These are phyloP conservation scores for Penicillium waksmanii DNA, from an alignment of 495 filamentous ascomycete genomes.

Conservation along the genomic window DNA sequence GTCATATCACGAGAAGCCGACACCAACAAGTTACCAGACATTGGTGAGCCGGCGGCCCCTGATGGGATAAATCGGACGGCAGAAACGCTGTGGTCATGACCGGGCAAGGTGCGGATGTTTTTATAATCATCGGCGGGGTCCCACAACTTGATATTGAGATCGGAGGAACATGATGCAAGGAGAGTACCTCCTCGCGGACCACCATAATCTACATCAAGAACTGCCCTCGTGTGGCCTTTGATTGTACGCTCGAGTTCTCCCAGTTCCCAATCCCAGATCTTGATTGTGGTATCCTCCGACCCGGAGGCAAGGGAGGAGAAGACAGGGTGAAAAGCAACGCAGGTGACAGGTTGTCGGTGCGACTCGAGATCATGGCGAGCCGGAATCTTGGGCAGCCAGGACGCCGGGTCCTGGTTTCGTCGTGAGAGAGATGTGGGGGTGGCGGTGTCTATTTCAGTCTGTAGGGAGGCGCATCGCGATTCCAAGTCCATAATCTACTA, in stretches of 20 bases:
- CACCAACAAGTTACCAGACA: constrained; percentile 72
- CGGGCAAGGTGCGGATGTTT: constrained; percentile 88
- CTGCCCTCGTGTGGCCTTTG: constrained; percentile 90
- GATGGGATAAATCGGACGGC: constrained; percentile 89
- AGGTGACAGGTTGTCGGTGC: constrained; percentile 80
- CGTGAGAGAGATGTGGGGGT: constrained; percentile 82
- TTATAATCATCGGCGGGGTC: constrained; percentile 94
- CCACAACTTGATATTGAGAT: constrained; percentile 96
- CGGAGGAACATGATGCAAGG: constrained; percentile 86
- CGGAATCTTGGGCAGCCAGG: constrained; percentile 78
- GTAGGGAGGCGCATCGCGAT: constrained; percentile 66
- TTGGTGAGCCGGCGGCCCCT: constrained; percentile 57
- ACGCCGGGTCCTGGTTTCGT: constrained; percentile 79
- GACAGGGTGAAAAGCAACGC: constrained; percentile 91
- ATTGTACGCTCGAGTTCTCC: constrained; percentile 90
- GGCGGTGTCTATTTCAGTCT: constrained; percentile 80
- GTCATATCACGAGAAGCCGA: constrained; percentile 84
- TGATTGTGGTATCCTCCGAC: constrained; percentile 91
- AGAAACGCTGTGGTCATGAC: constrained; percentile 92
- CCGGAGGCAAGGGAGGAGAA: constrained; percentile 92
- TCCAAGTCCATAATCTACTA: constrained; percentile 93
- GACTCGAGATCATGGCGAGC: constrained; percentile 83
- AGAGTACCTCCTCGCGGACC: constrained; percentile 84
- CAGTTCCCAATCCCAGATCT: constrained; percentile 98
- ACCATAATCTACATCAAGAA: constrained; percentile 89